Evolutionary conservation across 495 filamentous ascomycete genomes (phyloP), one percentile per base, ranked within the genome.

Genomic region (Aspergillus baeticus): DNA sequence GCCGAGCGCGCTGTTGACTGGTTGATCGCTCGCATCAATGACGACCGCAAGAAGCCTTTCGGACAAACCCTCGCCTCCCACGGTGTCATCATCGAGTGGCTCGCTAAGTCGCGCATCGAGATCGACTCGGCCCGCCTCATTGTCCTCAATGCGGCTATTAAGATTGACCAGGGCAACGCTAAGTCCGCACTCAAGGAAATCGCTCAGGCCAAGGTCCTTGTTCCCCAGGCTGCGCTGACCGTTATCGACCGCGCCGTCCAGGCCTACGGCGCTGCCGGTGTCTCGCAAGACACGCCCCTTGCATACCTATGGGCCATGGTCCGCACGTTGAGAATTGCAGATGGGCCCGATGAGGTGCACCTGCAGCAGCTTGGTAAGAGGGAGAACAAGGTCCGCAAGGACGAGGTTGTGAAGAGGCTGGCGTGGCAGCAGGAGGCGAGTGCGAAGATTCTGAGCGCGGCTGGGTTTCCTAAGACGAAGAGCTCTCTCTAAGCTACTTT

Each of bases 331-430:
- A 78, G 90, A 51, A 83, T 96, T 64, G 92, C 90, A 4, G 92
- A 96, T 73, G 92, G 92, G 6, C 92, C 92, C 0, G 92, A 96
- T 72, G 92, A 96, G 81, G 91, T 95, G 36, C 92, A 96, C 72
- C 70, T 96, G 69, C 88, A 95, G 75, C 92, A 96, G 69, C 78
- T 96, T 73, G 92, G 91, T 10, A 82, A 83, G 63, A 84, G 90
- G 47, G 92, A 97, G 79, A 95, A 92, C 66, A 86, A 82, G 73
- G 70, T 81, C 37, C 80, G 83, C 36, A 78, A 77, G 70, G 85
- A 77, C 45, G 74, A 81, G 38, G 77, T 91, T 48, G 75, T 78
- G 33, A 77, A 77, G 45, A 87, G 83, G 68, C 77, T 92, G 62
- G 74, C 78, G 33, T 78, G 72, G 71, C 90, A 94, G 72, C 80